A percentile compares a stretch with the other conserved stretches of the same genome.
Evolutionary conservation across 2,329 filamentous ascomycete species (phyloP).

Genomic region (Colletotrichum scovillei): DNA sequence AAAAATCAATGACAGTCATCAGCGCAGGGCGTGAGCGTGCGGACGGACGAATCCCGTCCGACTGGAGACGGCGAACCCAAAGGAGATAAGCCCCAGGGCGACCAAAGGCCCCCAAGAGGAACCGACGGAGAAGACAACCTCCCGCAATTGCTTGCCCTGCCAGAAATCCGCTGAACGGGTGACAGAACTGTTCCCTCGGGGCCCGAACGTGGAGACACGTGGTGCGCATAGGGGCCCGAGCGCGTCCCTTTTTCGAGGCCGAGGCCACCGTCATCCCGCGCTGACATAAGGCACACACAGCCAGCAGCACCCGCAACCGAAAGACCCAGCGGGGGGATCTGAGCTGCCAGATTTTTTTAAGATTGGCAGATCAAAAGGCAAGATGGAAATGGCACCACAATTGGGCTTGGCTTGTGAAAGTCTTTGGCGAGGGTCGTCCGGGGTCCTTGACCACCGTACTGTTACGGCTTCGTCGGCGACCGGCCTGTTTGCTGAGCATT

Average conservation of each 20-base stretch:
- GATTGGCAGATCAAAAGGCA: slow-evolving; percentile 27
- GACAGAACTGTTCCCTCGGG: not conserved
- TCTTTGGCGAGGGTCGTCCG: not conserved
- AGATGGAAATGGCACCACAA: slow-evolving; percentile 15
- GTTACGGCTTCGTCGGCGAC: not conserved
- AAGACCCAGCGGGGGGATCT: slow-evolving; percentile 5
- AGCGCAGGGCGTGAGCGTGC: slow-evolving; percentile 1
- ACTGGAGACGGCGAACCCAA: slow-evolving; percentile 15
- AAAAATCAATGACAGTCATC: not conserved
- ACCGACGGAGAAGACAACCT: not conserved
- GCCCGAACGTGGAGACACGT: not conserved
- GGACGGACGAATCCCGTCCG: slow-evolving; percentile 23
- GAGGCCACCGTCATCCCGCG: slow-evolving; percentile 15
- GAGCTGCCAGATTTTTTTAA: not conserved
- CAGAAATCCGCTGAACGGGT: slow-evolving; percentile 1
- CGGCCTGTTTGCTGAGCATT: not conserved
- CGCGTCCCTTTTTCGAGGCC: slow-evolving; percentile 12
- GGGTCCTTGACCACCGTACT: not conserved
- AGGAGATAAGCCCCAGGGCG: not conserved
- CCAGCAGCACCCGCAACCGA: not conserved
- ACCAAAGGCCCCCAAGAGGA: not conserved
- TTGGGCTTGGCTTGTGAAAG: slow-evolving; percentile 7
- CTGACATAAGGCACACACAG: slow-evolving; percentile 30
- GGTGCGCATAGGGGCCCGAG: slow-evolving; percentile 19
- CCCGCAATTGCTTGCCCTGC: not conserved